Evolutionary conservation across 768 basidiomycete species (phyloP), one percentile per base, ranked within the genome.

Genomic region (Panaeolus cyanescens): DNA sequence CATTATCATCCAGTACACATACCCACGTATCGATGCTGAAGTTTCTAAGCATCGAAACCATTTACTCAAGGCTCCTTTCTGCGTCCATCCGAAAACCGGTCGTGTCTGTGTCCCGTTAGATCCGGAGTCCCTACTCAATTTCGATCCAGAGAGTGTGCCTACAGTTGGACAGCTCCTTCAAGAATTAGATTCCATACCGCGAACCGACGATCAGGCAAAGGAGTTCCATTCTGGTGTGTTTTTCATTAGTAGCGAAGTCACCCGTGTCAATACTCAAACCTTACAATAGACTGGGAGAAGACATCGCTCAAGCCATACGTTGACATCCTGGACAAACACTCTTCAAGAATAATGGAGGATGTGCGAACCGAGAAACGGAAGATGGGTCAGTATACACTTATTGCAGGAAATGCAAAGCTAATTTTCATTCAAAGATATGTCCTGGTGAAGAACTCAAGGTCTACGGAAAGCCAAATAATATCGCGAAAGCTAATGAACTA

Each of bases 1-100:
- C 63, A 85, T 98, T 61, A 80, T 97, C 53, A 79, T 99, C 12
- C 91, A 94, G 67, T 98, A 97, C 74, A 96, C 92, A 0, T 99
- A 99, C 74, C 96, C 96, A 1, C 88, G 97, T 12, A 84, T 99
- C 58, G 97, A 99, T 73, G 92, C 92, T 13, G 97, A 99, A 74
- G 97, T 99, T 30, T 96, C 95, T 2, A 96, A 99, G 70, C 93
- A 96, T 70, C 85, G 95, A 55, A 99, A 99, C 77, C 97, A 99
- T 79, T 83, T 99, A 78, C 85, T 99, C 58, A 99, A 99, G 76
- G 91, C 94, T 20, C 97, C 97, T 0, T 99, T 99, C 75, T 97
- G 96, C 71, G 80, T 99, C 0, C 97, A 99, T 74, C 97, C 97
- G 0, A 93, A 93, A 64, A 99, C 97, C 2, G 97, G 96, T 1